phyloP scores from a whole-genome alignment of 2,329 filamentous ascomycete species.

The Colletotrichum falcatum region DNA sequence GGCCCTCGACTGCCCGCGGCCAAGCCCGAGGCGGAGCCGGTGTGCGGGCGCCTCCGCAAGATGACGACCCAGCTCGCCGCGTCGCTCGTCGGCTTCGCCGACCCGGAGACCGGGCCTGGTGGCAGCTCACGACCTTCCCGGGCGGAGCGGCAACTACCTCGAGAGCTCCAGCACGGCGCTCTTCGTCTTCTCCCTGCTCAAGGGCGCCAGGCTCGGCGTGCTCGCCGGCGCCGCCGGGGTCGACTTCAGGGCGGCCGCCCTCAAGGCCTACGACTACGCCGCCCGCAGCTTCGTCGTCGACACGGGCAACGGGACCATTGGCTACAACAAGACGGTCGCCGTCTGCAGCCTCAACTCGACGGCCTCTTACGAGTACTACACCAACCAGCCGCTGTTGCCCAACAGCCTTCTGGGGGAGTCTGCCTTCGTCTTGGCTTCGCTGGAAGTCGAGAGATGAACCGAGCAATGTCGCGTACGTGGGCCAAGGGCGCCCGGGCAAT shows the following conservation, averaged over 20 bases:
- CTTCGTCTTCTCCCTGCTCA: slow-evolving; percentile 37
- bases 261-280: slow-evolving; percentile 38
- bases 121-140: slow-evolving; percentile 38
- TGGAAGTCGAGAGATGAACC: slow-evolving; percentile 50
- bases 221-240: not conserved
- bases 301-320: slow-evolving; percentile 37
- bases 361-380: slow-evolving; percentile 55
- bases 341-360: slow-evolving; percentile 58
- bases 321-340: slow-evolving; percentile 53
- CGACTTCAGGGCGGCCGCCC: slow-evolving; percentile 20
- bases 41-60: slow-evolving; percentile 21
- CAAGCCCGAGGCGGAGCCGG: not conserved
- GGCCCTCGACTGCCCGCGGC: slow-evolving; percentile 14
- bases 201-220: slow-evolving; percentile 28
- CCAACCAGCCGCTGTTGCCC: slow-evolving; percentile 49
- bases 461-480: fast-evolving
- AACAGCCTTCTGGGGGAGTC: slow-evolving; percentile 54
- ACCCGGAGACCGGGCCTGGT: slow-evolving; percentile 36
- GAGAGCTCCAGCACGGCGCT: slow-evolving; percentile 42
- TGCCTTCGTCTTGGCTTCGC: slow-evolving; percentile 52
- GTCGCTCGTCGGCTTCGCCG: slow-evolving; percentile 24
- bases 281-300: slow-evolving; percentile 27
- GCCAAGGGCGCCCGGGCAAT: no score
- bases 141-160: slow-evolving; percentile 40
- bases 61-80: slow-evolving; percentile 21